These are phyloP conservation scores for Friedmanniomyces endolithicus DNA, from an alignment of 495 filamentous ascomycete species.

Conservation along the genomic window DNA sequence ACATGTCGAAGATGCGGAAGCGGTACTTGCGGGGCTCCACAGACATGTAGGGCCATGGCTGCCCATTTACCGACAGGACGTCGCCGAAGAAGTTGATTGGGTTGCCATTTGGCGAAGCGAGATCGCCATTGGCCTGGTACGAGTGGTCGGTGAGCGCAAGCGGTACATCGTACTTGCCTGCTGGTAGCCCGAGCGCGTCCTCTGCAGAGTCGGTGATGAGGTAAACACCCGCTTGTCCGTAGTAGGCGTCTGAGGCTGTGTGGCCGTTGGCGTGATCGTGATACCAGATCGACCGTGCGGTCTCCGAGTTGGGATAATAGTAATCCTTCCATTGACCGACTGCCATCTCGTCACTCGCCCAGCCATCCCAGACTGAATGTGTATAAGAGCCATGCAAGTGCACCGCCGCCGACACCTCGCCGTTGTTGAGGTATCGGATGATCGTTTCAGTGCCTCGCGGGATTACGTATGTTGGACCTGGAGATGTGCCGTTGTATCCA, in stretches of 20 bases:
- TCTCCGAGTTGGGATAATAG: slow-evolving; percentile 45
- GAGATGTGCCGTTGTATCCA: slow-evolving; percentile 43
- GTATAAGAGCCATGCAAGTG: slow-evolving; percentile 44
- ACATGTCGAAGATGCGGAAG: slow-evolving; percentile 39
- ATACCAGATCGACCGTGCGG: slow-evolving; percentile 44
- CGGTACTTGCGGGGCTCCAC: slow-evolving; percentile 50
- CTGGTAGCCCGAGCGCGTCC: slow-evolving; percentile 35
- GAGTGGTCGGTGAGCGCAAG: slow-evolving; percentile 39
- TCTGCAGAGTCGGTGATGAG: slow-evolving; percentile 36
- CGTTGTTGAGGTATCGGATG: slow-evolving; percentile 42
- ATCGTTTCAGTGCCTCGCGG: slow-evolving; percentile 37
- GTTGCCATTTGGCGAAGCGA: slow-evolving; percentile 34
- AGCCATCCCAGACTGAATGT: slow-evolving; percentile 37
- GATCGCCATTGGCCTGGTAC: slow-evolving; percentile 36
- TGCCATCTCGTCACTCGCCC: slow-evolving; percentile 41
- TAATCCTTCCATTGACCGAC: slow-evolving; percentile 41
- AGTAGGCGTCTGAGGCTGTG: slow-evolving; percentile 19
- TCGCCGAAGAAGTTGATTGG: slow-evolving; percentile 40
- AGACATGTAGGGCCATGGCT: slow-evolving; percentile 42
- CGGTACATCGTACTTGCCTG: slow-evolving; percentile 40
- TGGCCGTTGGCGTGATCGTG: slow-evolving; percentile 40
- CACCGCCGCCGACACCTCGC: slow-evolving; percentile 30
- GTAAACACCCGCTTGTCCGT: slow-evolving; percentile 21
- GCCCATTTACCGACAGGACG: slow-evolving; percentile 44
- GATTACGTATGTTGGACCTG: slow-evolving; percentile 40